Percentiles rank a stretch among this genome's conserved stretches.
These are phyloP conservation scores for Suillus clintonianus DNA, from an alignment of 768 basidiomycete species.

Conservation along the genomic window DNA sequence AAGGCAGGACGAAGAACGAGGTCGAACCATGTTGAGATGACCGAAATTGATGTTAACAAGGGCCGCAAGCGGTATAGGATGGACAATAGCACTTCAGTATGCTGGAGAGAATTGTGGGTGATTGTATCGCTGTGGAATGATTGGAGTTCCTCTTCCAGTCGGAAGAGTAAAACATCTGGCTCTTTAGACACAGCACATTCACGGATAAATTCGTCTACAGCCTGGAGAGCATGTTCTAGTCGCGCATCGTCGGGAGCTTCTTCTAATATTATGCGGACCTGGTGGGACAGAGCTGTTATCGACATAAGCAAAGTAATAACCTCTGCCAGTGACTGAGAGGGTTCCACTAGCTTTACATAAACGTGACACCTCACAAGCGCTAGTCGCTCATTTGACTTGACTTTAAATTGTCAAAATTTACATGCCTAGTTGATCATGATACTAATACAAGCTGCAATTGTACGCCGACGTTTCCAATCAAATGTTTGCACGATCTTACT, in stretches of 20 bases:
- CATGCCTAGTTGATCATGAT: neutral
- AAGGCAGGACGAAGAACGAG: conserved; percentile 75
- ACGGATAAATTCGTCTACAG: conserved; percentile 57
- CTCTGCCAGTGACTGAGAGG: neutral
- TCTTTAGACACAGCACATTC: conserved; percentile 52
- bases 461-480: neutral
- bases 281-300: conserved; percentile 44
- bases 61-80: conserved; percentile 64
- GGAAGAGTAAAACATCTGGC: conserved; percentile 42
- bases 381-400: neutral
- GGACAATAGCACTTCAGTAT: conserved; percentile 67
- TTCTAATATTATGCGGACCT: conserved; percentile 61
- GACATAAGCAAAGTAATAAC: conserved; percentile 26
- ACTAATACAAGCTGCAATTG: neutral
- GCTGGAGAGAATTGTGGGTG: conserved; percentile 61
- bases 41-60: conserved; percentile 60
- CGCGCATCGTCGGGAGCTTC: conserved; percentile 50
- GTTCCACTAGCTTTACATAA: neutral
- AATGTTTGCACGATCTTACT: neutral
- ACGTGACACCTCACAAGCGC: neutral
- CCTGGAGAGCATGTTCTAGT: conserved; percentile 48
- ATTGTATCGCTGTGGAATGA: conserved; percentile 60
- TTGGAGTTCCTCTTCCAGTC: conserved; percentile 70
- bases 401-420: neutral
- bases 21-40: conserved; percentile 83